Conservation (phyloP, 2,329 filamentous ascomycete species). For the Sodiomyces alkalinus region DNA sequence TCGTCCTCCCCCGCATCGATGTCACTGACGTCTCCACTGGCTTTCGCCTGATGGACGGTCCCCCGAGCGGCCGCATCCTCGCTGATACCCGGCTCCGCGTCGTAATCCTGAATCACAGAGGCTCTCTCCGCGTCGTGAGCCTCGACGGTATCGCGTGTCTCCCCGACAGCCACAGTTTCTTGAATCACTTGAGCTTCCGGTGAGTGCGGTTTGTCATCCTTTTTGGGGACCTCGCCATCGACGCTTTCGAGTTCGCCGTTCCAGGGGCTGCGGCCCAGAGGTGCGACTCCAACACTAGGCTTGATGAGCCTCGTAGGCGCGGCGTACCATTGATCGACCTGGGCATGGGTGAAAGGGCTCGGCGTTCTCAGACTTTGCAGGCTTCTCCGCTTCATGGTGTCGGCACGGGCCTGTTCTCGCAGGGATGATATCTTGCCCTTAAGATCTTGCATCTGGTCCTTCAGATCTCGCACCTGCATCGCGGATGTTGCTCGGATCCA, state of each 20-base stretch:
- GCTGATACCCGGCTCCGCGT: constrained; percentile 13
- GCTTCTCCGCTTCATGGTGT: constrained; percentile 64
- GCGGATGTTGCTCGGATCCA: constrained; percentile 54
- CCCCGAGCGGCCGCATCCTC: constrained; percentile 14
- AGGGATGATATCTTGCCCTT: constrained; percentile 74
- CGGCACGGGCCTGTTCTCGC: constrained; percentile 63
- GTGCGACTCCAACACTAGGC: constrained; percentile 6
- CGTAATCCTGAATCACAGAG: constrained; percentile 4
- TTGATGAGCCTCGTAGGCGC: constrained; percentile 14
- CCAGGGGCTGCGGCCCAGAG: constrained; percentile 12
- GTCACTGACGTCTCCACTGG: no score
- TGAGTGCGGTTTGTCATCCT: no score
- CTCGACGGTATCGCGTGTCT: constrained; percentile 1
- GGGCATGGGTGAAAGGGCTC: constrained; percentile 64
- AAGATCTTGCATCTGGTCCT: constrained; percentile 72
- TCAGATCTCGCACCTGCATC: constrained; percentile 57
- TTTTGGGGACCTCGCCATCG: constrained; percentile 12
- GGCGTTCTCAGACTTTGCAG: constrained; percentile 59
- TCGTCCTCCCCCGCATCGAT: constrained; percentile 11
- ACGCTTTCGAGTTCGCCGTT: constrained; percentile 15
- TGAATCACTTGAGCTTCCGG: constrained; percentile 4
- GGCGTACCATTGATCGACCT: constrained; percentile 36
- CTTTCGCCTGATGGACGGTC: constrained; percentile 7
- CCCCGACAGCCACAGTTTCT: no score
- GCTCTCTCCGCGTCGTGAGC: constrained; percentile 3